These are phyloP conservation scores for Leonotis leonurus DNA, from an alignment of 257 asterid species.

Conservation along the genomic window DNA sequence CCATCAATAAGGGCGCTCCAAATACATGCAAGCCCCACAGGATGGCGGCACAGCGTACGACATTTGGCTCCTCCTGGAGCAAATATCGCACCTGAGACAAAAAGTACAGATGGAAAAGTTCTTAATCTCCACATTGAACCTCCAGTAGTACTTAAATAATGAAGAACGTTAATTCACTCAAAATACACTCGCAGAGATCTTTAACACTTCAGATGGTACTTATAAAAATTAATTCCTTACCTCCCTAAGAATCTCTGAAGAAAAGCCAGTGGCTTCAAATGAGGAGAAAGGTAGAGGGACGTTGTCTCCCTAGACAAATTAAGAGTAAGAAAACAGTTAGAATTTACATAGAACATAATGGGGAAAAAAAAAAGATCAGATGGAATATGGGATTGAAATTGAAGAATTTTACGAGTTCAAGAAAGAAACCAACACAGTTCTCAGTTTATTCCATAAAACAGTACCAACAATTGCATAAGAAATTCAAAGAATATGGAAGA, in stretches of 20 bases:
- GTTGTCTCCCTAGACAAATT: conserved; percentile 59
- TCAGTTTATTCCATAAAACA: neutral
- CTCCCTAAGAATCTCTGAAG: conserved; percentile 90
- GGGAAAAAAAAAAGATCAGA: neutral
- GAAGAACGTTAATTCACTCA: conserved; percentile 11
- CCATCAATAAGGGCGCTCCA: conserved; percentile 77
- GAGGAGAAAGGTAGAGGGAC: conserved; percentile 75
- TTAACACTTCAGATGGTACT: conserved; percentile 11
- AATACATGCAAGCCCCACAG: conserved; percentile 62
- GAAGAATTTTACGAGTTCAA: neutral
- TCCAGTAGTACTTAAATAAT: conserved; percentile 40
- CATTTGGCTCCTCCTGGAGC: conserved; percentile 99
- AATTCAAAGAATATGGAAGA: neutral
- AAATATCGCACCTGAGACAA: conserved; percentile 99
- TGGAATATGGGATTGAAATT: too few relatives aligned
- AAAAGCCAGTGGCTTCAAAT: conserved; percentile 71
- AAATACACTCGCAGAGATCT: conserved; percentile 13
- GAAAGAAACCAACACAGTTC: neutral
- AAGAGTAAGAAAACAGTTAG: conserved; percentile 4
- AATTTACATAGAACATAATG: conserved; percentile 5
- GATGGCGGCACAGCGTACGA: conserved; percentile 84
- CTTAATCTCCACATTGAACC: conserved; percentile 35
- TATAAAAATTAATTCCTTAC: conserved; percentile 36
- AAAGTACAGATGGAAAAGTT: conserved; percentile 57
- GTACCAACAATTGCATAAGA: neutral